Percentiles rank a stretch among this genome's conserved stretches.
Conservation (phyloP, 169 alveolate species). For the Plasmodium coatneyi region DNA sequence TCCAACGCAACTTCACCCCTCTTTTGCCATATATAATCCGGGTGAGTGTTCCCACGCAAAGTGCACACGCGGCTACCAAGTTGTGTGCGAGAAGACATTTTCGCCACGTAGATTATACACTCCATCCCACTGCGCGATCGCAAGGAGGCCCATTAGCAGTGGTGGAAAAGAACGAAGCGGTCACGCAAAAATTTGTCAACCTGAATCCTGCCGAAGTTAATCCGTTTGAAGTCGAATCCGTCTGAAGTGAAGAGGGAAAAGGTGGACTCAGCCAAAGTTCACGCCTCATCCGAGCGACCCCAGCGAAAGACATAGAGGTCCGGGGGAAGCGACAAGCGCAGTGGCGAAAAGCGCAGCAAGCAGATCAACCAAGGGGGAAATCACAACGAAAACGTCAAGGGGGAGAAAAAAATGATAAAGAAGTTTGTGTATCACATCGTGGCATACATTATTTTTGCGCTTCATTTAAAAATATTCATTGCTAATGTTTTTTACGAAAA, state of each 20-base stretch:
- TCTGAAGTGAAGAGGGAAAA: background rate
- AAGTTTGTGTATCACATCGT: slow-evolving; percentile 54
- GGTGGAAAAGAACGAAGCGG: background rate
- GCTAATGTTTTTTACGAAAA: background rate
- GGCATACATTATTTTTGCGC: slow-evolving; percentile 29
- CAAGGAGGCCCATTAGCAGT: background rate
- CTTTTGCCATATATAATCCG: background rate
- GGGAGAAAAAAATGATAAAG: slow-evolving; percentile 40
- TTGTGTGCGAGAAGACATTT: background rate
- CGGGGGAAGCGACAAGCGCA: background rate
- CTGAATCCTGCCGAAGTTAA: background rate
- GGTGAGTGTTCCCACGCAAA: background rate
- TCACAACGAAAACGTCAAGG: background rate
- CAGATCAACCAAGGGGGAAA: background rate
- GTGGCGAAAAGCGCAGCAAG: background rate
- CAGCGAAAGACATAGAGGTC: background rate
- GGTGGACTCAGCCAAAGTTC: background rate
- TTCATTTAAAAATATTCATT: slow-evolving; percentile 46
- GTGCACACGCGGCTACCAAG: background rate
- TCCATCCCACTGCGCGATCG: background rate
- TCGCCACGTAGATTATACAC: background rate
- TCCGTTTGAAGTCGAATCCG: background rate
- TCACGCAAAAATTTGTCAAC: background rate
- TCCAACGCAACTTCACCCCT: background rate
- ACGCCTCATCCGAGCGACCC: background rate